phyloP scores from a whole-genome alignment of 192 early-diverging fungal species.

The Borealophlyctis nickersoniae region DNA sequence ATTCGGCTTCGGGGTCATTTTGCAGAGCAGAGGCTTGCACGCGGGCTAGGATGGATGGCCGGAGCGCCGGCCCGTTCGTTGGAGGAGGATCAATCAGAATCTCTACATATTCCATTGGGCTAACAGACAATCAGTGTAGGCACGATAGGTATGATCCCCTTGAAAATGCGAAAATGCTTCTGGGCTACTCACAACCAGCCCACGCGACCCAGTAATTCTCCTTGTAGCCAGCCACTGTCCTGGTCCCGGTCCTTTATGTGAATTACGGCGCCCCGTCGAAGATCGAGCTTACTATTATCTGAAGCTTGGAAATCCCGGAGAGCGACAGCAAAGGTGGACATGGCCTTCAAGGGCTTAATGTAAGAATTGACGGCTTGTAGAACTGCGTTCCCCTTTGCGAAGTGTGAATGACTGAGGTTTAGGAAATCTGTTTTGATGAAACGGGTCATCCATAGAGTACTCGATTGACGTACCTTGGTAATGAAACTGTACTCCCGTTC shows the following conservation, averaged over 20 bases:
- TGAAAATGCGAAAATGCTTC: background rate
- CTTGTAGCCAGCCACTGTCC: background rate
- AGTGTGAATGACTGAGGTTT: too few relatives aligned
- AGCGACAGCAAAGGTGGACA: background rate
- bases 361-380: background rate
- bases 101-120: background rate
- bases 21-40: too few relatives aligned
- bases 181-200: background rate
- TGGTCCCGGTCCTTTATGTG: background rate
- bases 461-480: background rate
- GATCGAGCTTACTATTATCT: background rate
- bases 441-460: background rate
- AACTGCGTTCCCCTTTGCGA: background rate
- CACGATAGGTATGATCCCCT: background rate
- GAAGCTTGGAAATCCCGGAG: background rate
- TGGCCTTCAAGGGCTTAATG: background rate
- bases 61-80: too few relatives aligned
- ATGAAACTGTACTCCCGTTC: background rate
- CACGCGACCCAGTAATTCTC: background rate
- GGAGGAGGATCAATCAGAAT: background rate
- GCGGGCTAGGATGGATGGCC: too few relatives aligned
- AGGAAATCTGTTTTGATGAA: too few relatives aligned
- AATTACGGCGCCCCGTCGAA: background rate
- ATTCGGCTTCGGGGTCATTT: too few relatives aligned
- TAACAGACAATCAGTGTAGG: background rate